Conservation (phyloP, 345 rosid genomes). For the Boechera retrofracta region DNA sequence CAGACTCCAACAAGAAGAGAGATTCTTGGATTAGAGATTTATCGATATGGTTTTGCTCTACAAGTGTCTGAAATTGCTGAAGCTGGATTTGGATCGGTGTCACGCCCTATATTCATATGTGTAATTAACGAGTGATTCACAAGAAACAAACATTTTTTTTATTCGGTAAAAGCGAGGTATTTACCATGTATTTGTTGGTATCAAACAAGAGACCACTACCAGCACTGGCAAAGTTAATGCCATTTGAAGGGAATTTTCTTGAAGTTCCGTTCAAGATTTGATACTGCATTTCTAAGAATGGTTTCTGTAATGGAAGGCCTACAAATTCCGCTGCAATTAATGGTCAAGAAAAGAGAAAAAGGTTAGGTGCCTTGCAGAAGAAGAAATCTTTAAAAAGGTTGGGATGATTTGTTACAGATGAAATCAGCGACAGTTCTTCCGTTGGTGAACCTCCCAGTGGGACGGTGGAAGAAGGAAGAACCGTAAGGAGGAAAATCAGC, state of each 20-base stretch:
- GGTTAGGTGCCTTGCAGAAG: slow-evolving; percentile 15
- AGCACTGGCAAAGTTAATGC: slow-evolving; percentile 73
- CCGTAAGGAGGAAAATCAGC: slow-evolving; percentile 84
- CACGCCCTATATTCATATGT: slow-evolving; percentile 48
- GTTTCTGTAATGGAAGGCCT: slow-evolving; percentile 57
- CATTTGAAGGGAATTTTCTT: slow-evolving; percentile 55
- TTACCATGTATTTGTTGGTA: slow-evolving; percentile 59
- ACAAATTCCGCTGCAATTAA: slow-evolving; percentile 54
- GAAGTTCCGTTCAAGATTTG: slow-evolving; percentile 54
- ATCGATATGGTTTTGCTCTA: slow-evolving; percentile 48
- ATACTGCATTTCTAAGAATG: slow-evolving; percentile 53
- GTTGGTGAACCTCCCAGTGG: slow-evolving; percentile 78
- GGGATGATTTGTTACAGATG: slow-evolving; percentile 45
- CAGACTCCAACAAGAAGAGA: slow-evolving; percentile 61
- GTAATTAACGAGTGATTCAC: neutral
- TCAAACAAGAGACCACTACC: slow-evolving; percentile 63
- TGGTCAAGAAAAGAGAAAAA: neutral
- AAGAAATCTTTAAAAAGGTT: slow-evolving; percentile 9
- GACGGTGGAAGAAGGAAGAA: slow-evolving; percentile 64
- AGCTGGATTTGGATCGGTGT: slow-evolving; percentile 60
- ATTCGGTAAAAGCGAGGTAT: neutral
- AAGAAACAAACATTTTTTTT: neutral
- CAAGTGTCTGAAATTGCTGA: slow-evolving; percentile 55
- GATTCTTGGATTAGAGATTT: slow-evolving; percentile 44
- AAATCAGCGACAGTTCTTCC: slow-evolving; percentile 75